Evolutionary conservation across 257 asterid species (phyloP).

Genomic region (Voacanga thouarsii): DNA sequence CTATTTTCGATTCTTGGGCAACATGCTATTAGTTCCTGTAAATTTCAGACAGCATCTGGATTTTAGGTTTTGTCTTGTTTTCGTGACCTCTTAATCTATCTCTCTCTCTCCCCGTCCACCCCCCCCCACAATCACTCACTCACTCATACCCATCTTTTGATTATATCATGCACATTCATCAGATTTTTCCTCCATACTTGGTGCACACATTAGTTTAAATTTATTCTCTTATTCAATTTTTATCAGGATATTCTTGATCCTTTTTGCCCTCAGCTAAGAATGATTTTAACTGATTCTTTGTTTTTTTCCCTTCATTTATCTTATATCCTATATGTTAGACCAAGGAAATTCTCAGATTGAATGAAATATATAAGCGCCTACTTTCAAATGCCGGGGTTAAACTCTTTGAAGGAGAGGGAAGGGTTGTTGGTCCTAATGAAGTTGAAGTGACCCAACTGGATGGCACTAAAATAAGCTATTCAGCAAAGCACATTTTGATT

Average conservation of each 20-base stretch:
- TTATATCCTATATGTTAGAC: conserved; percentile 44
- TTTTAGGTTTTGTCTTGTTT: not conserved
- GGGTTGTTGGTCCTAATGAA: conserved; percentile 85
- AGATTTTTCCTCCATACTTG: not conserved
- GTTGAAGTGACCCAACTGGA: conserved; percentile 89
- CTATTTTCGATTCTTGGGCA: not conserved
- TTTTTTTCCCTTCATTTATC: not conserved
- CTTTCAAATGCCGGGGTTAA: conserved; percentile 90
- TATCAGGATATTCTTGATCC: not conserved
- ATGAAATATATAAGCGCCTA: conserved; percentile 81
- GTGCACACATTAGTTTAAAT: not conserved
- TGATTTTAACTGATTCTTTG: not conserved
- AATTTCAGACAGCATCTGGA: not conserved
- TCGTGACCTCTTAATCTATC: not conserved
- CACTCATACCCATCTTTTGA: not conserved
- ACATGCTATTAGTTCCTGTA: not conserved
- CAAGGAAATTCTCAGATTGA: conserved; percentile 85
- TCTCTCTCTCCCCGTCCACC: not conserved
- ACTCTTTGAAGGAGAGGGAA: conserved; percentile 97
- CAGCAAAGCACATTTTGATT: conserved; percentile 82
- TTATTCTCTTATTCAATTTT: not conserved
- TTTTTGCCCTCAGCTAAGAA: not conserved
- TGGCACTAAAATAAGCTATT: conserved; percentile 84
- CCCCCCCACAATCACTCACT: not conserved
- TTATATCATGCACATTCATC: not conserved